A percentile compares a stretch with the other conserved stretches of the same genome.
phyloP scores from a whole-genome alignment of 352 stramenopile species.

The Phytophthora constricta region DNA sequence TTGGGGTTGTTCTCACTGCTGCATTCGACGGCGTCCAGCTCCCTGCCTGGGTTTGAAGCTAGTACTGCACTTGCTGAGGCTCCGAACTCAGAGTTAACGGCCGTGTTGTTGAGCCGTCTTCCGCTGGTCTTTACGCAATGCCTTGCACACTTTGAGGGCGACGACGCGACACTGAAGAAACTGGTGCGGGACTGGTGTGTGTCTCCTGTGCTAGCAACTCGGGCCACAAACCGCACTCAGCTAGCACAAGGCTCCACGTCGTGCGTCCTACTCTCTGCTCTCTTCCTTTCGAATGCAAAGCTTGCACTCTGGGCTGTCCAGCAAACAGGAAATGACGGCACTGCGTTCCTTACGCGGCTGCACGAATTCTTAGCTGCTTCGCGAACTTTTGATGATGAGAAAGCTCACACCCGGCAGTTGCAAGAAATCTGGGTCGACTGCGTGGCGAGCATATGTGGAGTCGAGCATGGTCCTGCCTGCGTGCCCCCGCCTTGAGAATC shows the following conservation, averaged over 20 bases:
- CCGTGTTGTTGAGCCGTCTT: slow-evolving; percentile 68
- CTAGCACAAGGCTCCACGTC: slow-evolving; percentile 67
- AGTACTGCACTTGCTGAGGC: slow-evolving; percentile 2
- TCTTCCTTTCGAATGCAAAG: slow-evolving; percentile 87
- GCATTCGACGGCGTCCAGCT: slow-evolving; percentile 59
- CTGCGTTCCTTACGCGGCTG: slow-evolving; percentile 53
- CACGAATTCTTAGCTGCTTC: slow-evolving; percentile 73
- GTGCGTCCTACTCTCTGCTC: slow-evolving; percentile 72
- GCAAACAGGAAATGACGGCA: slow-evolving; percentile 67
- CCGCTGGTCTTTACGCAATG: slow-evolving; percentile 88
- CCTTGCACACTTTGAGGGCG: slow-evolving; percentile 71
- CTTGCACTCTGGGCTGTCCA: slow-evolving; percentile 80
- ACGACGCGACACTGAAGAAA: slow-evolving; percentile 70
- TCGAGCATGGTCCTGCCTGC: slow-evolving; percentile 71
- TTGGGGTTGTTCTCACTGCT: slow-evolving; percentile 82
- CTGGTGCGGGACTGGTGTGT: slow-evolving; percentile 78
- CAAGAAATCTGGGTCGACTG: slow-evolving; percentile 87
- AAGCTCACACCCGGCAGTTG: slow-evolving; percentile 56
- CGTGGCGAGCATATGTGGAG: slow-evolving; percentile 78
- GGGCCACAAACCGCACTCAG: slow-evolving; percentile 45
- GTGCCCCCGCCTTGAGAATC: slow-evolving; percentile 68
- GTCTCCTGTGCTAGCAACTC: slow-evolving; percentile 57
- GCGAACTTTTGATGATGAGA: slow-evolving; percentile 47
- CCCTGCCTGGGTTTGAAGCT: slow-evolving; percentile 40
- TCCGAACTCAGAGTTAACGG: slow-evolving; percentile 36